Evolutionary conservation across 768 basidiomycete genomes (phyloP), one percentile per base, ranked within the genome.

Genomic region (Plicaturopsis crispa): DNA sequence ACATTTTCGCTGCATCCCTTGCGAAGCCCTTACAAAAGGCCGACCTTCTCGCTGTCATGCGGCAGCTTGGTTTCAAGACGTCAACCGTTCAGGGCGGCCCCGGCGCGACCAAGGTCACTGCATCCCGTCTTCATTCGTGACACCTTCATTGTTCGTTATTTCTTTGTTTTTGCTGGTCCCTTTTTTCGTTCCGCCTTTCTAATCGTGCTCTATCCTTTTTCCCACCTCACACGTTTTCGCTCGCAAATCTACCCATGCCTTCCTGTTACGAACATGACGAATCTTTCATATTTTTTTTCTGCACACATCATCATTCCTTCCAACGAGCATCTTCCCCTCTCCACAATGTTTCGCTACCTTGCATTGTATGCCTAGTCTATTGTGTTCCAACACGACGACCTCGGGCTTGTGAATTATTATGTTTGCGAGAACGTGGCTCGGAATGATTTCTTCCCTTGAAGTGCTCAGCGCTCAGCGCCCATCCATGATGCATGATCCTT

Each of bases 21-120:
- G 68, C 85, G 32, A 97, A 97, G 63, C 93, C 93, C 1, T 63
- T 97, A 50, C 83, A 88, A 59, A 91, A 91, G 62, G 75, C 78
- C 17, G 91, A 92, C 56, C 66, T 96, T 22, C 67, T 92, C 41
- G 72, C 69, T 38, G 75, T 73, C 40, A 82, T 96, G 76, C 81
- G 83, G 28, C 80, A 86, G 52, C 72, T 96, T 41, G 92, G 92
- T 19, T 94, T 96, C 73, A 90, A 80, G 71, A 88, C 85, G 17
- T 78, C 84, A 13, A 78, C 84, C 12, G 69, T 77, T 46, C 81
- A 73, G 48, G 78, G 72, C 24, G 65, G 70, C 39, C 60, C 69
- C 34, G 62, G 65, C 30, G 55, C 70, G 35, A 64, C 69, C 24
- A 79, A 78, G 63, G 62, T 78, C 41, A 70, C 73, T 42, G 58